Conservation (phyloP, 176 grass and related monocot species). For the Bromus sterilis region DNA sequence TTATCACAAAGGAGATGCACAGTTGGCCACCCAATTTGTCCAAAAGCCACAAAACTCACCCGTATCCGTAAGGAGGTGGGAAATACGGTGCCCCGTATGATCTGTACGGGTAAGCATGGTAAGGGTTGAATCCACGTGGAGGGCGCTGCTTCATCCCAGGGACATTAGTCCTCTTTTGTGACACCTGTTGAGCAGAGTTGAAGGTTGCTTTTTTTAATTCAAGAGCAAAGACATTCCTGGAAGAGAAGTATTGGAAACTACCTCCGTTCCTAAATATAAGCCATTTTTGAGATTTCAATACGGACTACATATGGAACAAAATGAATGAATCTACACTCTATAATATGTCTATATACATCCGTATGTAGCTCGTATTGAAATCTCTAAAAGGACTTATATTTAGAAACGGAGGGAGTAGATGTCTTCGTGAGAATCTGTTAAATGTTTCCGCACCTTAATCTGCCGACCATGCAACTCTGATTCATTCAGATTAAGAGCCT, state of each 20-base stretch:
- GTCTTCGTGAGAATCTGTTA: not conserved
- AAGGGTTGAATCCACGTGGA: constrained; percentile 37
- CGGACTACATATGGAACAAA: too few relatives aligned
- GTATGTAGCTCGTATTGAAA: too few relatives aligned
- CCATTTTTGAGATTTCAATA: too few relatives aligned
- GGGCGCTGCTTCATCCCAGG: constrained; percentile 62
- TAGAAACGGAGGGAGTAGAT: too few relatives aligned
- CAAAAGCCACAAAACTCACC: constrained; percentile 19
- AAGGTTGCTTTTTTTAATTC: not conserved
- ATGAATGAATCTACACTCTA: too few relatives aligned
- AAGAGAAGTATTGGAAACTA: not conserved
- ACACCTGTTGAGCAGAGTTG: constrained; percentile 31
- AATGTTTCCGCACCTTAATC: constrained; percentile 37
- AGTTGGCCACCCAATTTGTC: not conserved
- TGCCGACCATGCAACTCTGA: constrained; percentile 57
- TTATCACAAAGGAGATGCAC: not conserved
- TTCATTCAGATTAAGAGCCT: constrained; percentile 58
- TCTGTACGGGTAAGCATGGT: constrained; percentile 37
- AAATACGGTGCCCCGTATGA: constrained; percentile 44
- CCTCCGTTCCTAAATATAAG: too few relatives aligned
- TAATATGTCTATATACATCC: too few relatives aligned
- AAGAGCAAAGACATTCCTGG: not conserved
- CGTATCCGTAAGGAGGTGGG: constrained; percentile 33
- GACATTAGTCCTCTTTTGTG: constrained; percentile 57
- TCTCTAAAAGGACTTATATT: too few relatives aligned